A percentile compares a stretch with the other conserved stretches of the same genome.
phyloP scores from a whole-genome alignment of 2,329 filamentous ascomycete genomes.

The Teratosphaeria zuluensis region DNA sequence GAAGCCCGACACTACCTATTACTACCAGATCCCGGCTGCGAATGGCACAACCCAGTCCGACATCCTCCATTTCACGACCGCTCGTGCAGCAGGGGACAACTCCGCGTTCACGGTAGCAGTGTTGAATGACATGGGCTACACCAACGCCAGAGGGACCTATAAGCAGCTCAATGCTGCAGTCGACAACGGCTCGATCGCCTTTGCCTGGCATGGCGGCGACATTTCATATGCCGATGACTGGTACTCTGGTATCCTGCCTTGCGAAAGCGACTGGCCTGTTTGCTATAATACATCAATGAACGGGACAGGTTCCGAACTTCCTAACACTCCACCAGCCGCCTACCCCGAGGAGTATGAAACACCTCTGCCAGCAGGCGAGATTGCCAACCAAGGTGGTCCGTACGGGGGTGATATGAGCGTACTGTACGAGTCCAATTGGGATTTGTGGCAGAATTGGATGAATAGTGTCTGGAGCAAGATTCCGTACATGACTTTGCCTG shows the following conservation, averaged over 20 bases:
- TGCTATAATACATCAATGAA: constrained; percentile 35
- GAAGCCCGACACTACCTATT: constrained; percentile 39
- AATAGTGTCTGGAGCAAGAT: constrained; percentile 33
- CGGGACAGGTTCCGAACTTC: constrained; percentile 34
- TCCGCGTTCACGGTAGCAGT: constrained; percentile 38
- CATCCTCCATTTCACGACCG: constrained; percentile 39
- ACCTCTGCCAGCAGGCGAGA: constrained; percentile 38
- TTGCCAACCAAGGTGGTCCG: constrained; percentile 37
- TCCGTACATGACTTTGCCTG: constrained; percentile 42
- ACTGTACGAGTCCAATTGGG: constrained; percentile 44
- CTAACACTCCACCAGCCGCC: constrained; percentile 25
- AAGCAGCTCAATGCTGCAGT: constrained; percentile 33
- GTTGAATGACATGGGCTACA: constrained; percentile 47
- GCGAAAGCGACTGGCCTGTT: constrained; percentile 31
- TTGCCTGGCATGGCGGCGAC: constrained; percentile 46
- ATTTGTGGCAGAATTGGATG: constrained; percentile 45
- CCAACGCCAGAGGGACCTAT: constrained; percentile 42
- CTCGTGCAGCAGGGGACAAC: constrained; percentile 33
- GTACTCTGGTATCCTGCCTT: constrained; percentile 43
- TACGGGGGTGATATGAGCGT: constrained; percentile 41
- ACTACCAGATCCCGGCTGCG: constrained; percentile 40
- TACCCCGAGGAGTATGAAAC: constrained; percentile 29
- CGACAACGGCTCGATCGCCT: constrained; percentile 29
- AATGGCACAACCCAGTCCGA: constrained; percentile 43
- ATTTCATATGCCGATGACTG: constrained; percentile 44